Conservation (phyloP, 2,329 filamentous ascomycete genomes). For the Scedosporium boydii region DNA sequence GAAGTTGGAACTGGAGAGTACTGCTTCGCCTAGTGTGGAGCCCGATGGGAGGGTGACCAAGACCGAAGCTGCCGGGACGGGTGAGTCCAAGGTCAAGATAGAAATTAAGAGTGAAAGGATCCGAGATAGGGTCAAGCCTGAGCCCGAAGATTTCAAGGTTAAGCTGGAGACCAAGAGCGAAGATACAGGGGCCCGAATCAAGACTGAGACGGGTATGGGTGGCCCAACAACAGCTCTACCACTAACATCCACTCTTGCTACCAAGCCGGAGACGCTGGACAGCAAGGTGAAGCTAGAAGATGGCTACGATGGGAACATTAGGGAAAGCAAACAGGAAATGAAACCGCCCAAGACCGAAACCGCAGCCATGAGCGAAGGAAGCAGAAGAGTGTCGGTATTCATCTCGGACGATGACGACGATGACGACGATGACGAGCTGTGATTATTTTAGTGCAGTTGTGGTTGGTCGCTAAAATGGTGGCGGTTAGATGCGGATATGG, state of each 20-base stretch:
- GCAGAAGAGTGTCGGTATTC: slow-evolving; percentile 20
- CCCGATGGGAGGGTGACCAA: slow-evolving; percentile 7
- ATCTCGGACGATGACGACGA: slow-evolving; percentile 28
- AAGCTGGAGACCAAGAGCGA: neutral
- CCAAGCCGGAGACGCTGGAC: slow-evolving; percentile 8
- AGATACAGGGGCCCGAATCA: neutral
- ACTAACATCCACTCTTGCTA: neutral
- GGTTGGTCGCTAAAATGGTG: neutral
- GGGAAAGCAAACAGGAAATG: neutral
- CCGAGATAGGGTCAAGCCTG: neutral
- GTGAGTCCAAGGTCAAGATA: slow-evolving; percentile 4
- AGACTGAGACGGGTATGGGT: slow-evolving; percentile 4
- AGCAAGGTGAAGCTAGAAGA: slow-evolving; percentile 2
- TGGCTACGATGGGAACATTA: neutral
- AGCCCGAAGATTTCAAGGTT: neutral
- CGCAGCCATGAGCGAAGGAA: slow-evolving; percentile 7
- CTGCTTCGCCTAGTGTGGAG: slow-evolving; percentile 9
- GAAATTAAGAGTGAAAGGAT: slow-evolving; percentile 8
- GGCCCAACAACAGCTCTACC: slow-evolving; percentile 2
- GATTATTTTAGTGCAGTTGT: slow-evolving; percentile 7
- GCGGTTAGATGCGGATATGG: too few species aligned
- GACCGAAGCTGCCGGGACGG: slow-evolving; percentile 2
- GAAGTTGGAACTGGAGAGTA: slow-evolving; percentile 26
- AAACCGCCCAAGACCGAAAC: slow-evolving; percentile 1
- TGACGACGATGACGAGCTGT: slow-evolving; percentile 29